phyloP scores from a whole-genome alignment of 352 stramenopile species.

The Phytophthora ohioensis region DNA sequence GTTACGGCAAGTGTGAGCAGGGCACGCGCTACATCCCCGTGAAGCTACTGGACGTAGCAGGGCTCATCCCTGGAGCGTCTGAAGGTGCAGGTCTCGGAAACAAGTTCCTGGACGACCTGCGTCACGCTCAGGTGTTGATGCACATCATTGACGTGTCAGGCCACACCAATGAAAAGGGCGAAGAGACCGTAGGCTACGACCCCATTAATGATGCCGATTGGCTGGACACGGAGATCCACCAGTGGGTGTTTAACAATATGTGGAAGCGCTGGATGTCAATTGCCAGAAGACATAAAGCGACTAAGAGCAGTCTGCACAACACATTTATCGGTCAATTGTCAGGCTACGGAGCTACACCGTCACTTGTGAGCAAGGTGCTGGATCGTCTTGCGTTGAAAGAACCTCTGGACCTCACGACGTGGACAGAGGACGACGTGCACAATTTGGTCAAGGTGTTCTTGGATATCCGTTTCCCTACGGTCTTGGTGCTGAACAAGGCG shows the following conservation, averaged over 20 bases:
- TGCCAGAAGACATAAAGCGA: conserved; percentile 73
- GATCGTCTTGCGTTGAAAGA: conserved; percentile 73
- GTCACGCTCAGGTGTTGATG: conserved; percentile 90
- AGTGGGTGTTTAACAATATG: conserved; percentile 91
- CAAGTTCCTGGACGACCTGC: conserved; percentile 96
- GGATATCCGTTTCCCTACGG: conserved; percentile 83
- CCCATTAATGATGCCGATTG: conserved; percentile 91
- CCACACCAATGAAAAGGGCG: conserved; percentile 91
- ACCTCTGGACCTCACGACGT: conserved; percentile 63
- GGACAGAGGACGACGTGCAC: conserved; percentile 74
- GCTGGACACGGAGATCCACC: conserved; percentile 87
- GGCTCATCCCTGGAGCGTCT: conserved; percentile 84
- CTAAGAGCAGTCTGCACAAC: conserved; percentile 69
- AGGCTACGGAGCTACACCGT: conserved; percentile 80
- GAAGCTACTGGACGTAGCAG: conserved; percentile 87
- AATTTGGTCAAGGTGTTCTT: conserved; percentile 83
- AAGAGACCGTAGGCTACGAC: conserved; percentile 88
- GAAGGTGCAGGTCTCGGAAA: conserved; percentile 97
- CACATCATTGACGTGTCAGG: conserved; percentile 92
- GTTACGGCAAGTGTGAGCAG: conserved; percentile 82
- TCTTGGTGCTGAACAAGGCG: conserved; percentile 92
- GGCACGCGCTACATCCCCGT: conserved; percentile 83
- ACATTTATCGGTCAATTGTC: conserved; percentile 85
- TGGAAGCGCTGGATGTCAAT: conserved; percentile 88
- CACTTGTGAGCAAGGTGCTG: conserved; percentile 77